Conservation (phyloP, 2,329 filamentous ascomycete genomes). For the Fusarium setosum region DNA sequence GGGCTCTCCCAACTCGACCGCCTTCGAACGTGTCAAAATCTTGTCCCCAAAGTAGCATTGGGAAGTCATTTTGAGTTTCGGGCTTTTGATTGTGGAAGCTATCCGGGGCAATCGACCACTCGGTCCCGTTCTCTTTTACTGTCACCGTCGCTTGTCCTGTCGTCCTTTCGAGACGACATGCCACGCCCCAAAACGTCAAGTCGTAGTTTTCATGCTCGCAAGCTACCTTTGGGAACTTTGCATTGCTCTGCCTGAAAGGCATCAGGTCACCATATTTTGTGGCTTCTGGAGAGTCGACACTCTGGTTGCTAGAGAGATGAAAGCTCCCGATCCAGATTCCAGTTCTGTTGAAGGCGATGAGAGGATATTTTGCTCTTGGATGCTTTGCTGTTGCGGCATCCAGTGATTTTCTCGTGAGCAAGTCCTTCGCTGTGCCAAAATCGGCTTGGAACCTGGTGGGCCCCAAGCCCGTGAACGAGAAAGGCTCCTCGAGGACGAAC, state of each 20-base stretch:
- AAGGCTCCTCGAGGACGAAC: background rate
- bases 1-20: background rate
- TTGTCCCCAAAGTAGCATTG: background rate
- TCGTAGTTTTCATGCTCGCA: background rate
- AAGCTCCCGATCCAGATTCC: constrained; percentile 18
- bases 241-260: background rate
- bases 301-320: background rate
- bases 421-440: constrained; percentile 1
- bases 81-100: background rate
- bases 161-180: constrained; percentile 14
- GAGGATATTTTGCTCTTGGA: background rate
- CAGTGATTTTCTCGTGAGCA: background rate
- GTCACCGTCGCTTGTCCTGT: constrained; percentile 13
- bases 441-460: background rate
- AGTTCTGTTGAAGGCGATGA: constrained; percentile 8
- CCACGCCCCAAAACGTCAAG: constrained; percentile 12
- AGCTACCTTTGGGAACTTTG: background rate
- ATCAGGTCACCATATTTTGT: background rate
- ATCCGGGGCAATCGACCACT: constrained; percentile 3
- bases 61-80: background rate
- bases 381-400: background rate
- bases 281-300: no score
- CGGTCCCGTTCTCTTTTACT: constrained; percentile 5
- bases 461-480: background rate
- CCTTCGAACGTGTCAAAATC: background rate